Evolutionary conservation across 345 rosid genomes (phyloP).

Genomic region (Durio zibethinus): DNA sequence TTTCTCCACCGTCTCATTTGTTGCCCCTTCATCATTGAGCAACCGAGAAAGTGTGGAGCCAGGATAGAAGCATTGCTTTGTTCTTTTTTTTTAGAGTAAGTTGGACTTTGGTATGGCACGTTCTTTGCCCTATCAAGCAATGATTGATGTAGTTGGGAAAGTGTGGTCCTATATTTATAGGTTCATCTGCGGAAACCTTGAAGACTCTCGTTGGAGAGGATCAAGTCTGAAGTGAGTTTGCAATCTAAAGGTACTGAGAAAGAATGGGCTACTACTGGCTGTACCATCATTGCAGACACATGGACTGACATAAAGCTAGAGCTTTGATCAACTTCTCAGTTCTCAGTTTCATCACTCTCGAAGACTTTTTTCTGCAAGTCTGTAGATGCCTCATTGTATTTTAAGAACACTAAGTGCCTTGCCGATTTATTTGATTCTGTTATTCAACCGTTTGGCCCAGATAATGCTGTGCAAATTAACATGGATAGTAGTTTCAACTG

Average conservation of each 20-base stretch:
- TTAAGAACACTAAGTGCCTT: constrained; percentile 66
- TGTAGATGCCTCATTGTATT: constrained; percentile 69
- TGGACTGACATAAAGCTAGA: constrained; percentile 84
- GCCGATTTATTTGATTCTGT: constrained; percentile 76
- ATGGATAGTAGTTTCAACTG: constrained; percentile 65
- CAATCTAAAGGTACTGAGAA: constrained; percentile 62
- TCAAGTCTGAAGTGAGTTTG: constrained; percentile 55
- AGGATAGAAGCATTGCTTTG: constrained; percentile 68
- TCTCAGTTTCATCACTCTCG: constrained; percentile 81
- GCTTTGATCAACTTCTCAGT: constrained; percentile 78
- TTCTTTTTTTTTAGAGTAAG: constrained; percentile 85
- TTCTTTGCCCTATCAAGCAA: constrained; percentile 61
- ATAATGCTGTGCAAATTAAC: constrained; percentile 80
- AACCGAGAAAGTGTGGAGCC: constrained; percentile 60
- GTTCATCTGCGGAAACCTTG: constrained; percentile 57
- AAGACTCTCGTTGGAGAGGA: constrained; percentile 61
- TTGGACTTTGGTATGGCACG: constrained; percentile 65
- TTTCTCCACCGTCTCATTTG: constrained; percentile 34
- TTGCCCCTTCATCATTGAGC: constrained; percentile 30
- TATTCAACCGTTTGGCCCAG: constrained; percentile 70
- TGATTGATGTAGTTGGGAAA: constrained; percentile 74
- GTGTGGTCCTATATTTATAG: constrained; percentile 48
- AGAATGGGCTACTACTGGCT: constrained; percentile 82
- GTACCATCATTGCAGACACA: constrained; percentile 69
- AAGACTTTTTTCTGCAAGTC: constrained; percentile 74